phyloP scores from a whole-genome alignment of 345 rosid species.

The Carallia pectinifolia region DNA sequence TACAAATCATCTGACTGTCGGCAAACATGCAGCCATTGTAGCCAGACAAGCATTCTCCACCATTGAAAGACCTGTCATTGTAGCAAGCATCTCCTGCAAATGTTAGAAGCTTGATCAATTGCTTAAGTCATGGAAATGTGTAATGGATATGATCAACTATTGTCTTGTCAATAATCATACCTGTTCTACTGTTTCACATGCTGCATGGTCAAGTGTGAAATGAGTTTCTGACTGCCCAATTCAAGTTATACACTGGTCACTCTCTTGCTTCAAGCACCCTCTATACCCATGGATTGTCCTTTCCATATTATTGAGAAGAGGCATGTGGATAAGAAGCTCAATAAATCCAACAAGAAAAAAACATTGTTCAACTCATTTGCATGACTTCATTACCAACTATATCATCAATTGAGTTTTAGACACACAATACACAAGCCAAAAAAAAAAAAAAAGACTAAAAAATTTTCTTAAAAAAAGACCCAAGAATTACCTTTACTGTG shows the following conservation, averaged over 20 bases:
- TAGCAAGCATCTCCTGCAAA: slow-evolving; percentile 80
- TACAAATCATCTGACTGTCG: slow-evolving; percentile 94
- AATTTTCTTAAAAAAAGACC: not conserved
- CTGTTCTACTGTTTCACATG: slow-evolving; percentile 93
- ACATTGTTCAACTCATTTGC: too few species aligned
- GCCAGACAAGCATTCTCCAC: slow-evolving; percentile 97
- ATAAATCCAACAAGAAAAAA: not conserved
- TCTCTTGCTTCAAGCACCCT: slow-evolving; percentile 62
- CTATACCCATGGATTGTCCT: too few species aligned
- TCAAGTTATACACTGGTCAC: slow-evolving; percentile 71
- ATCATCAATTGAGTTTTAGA: not conserved
- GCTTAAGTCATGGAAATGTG: not conserved
- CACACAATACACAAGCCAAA: not conserved
- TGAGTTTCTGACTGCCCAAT: not conserved
- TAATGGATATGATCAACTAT: too few species aligned
- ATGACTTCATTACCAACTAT: not conserved
- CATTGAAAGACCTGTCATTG: slow-evolving; percentile 87
- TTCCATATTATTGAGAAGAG: too few species aligned
- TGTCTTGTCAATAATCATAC: slow-evolving; percentile 33
- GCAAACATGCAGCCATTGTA: too few species aligned
- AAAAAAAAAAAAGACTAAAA: not conserved
- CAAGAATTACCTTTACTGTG: not conserved
- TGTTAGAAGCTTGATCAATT: slow-evolving; percentile 1
- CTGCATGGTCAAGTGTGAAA: slow-evolving; percentile 74
- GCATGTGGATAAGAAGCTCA: not conserved